Evolutionary conservation across 805 yeast genomes (phyloP).

Genomic region (Starmerella powellii): DNA sequence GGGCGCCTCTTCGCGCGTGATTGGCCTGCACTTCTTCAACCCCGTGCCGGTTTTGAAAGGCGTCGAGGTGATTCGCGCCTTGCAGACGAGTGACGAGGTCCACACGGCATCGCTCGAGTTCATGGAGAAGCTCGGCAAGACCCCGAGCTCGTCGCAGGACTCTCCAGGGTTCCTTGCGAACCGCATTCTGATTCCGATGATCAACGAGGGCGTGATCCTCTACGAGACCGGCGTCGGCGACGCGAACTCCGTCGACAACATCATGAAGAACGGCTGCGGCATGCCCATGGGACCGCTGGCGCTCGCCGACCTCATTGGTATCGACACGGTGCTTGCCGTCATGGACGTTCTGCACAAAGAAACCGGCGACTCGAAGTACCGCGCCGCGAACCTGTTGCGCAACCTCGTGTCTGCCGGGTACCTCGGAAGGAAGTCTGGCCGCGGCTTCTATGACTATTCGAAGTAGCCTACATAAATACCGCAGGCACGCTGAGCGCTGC

Average conservation of each 20-base stretch:
- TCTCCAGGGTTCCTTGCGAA: constrained; percentile 37
- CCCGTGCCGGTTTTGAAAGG: constrained; percentile 38
- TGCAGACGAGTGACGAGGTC: constrained; percentile 33
- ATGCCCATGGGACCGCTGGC: constrained; percentile 38
- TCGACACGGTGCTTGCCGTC: constrained; percentile 35
- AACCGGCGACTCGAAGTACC: constrained; percentile 34
- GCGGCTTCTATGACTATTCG: constrained; percentile 33
- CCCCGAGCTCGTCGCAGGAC: constrained; percentile 31
- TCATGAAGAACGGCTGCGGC: constrained; percentile 37
- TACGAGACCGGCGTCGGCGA: constrained; percentile 33
- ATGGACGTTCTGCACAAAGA: constrained; percentile 32
- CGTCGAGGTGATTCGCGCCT: constrained; percentile 34
- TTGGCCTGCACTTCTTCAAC: constrained; percentile 36
- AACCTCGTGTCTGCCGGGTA: constrained; percentile 36
- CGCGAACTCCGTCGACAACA: constrained; percentile 34
- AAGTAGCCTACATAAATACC: too few species aligned
- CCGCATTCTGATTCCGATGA: constrained; percentile 34
- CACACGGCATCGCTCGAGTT: constrained; percentile 27
- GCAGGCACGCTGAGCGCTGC: too few species aligned
- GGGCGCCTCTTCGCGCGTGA: constrained; percentile 33
- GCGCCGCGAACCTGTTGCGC: constrained; percentile 31
- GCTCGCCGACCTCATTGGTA: constrained; percentile 35
- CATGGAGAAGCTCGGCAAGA: constrained; percentile 30
- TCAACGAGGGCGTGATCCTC: constrained; percentile 34
- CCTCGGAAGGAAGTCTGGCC: constrained; percentile 33